These are phyloP conservation scores for Polymyxa betae DNA, from an alignment of 208 protist species.

Conservation along the genomic window DNA sequence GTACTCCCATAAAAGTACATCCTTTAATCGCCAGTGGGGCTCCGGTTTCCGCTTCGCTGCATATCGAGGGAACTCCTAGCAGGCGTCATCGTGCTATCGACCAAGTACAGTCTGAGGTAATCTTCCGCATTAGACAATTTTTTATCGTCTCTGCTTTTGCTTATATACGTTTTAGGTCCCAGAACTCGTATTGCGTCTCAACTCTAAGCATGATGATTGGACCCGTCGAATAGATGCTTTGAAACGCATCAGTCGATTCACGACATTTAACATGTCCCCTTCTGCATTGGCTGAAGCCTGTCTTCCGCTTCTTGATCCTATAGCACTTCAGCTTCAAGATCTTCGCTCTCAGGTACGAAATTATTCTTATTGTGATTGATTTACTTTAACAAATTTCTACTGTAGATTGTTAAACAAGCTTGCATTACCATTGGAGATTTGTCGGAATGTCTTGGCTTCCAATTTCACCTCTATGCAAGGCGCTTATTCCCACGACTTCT, in stretches of 20 bases:
- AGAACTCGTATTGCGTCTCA: not conserved
- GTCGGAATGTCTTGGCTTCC: not conserved
- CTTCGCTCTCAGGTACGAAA: slow-evolving; percentile 14
- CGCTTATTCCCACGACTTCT: not conserved
- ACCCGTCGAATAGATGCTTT: not conserved
- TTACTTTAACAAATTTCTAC: not conserved
- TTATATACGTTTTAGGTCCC: slow-evolving; percentile 9
- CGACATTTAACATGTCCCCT: not conserved
- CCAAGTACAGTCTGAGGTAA: slow-evolving; percentile 11
- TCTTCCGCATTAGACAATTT: not conserved
- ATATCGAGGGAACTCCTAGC: too few relatives aligned
- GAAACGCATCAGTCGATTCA: not conserved
- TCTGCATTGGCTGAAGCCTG: slow-evolving; percentile 24
- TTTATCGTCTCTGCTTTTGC: not conserved
- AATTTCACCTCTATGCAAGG: not conserved
- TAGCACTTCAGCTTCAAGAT: not conserved
- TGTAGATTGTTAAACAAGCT: slow-evolving; percentile 42
- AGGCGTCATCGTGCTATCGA: slow-evolving; percentile 20
- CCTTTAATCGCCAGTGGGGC: not conserved
- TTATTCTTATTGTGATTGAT: not conserved
- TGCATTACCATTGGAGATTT: slow-evolving; percentile 16
- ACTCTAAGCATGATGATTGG: not conserved
- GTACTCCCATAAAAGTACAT: not conserved
- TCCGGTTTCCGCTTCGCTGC: not conserved
- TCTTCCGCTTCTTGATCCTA: not conserved